A percentile compares a stretch with the other conserved stretches of the same genome.
These are phyloP conservation scores for Botryosphaeria dothidea DNA, from an alignment of 2,329 filamentous ascomycete genomes.

Conservation along the genomic window DNA sequence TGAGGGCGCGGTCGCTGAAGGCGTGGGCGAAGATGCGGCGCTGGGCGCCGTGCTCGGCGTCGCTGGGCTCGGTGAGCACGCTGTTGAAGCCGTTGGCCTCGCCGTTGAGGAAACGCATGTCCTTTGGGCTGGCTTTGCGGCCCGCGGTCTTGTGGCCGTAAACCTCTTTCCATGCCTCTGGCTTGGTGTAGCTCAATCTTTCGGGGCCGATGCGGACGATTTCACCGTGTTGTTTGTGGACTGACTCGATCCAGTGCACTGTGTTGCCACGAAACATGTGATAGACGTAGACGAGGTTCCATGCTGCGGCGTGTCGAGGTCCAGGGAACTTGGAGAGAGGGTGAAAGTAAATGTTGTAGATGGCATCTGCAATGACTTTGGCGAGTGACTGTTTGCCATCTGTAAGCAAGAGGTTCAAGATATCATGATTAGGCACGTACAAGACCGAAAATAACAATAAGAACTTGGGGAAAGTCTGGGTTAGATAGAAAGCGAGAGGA, in stretches of 20 bases:
- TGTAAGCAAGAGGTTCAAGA: neutral
- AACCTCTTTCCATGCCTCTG: constrained; percentile 28
- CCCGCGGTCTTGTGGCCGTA: constrained; percentile 19
- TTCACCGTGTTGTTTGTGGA: constrained; percentile 38
- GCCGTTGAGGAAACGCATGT: neutral
- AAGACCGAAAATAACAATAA: neutral
- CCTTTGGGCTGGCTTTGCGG: neutral
- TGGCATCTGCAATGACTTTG: neutral
- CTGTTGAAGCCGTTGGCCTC: neutral
- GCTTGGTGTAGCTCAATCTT: constrained; percentile 45
- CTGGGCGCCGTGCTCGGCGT: constrained; percentile 20
- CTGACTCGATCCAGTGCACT: neutral
- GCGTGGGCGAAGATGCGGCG: constrained; percentile 27
- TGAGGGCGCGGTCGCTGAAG: constrained; percentile 33
- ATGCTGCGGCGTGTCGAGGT: neutral
- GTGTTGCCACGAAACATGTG: neutral
- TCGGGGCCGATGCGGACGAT: constrained; percentile 44
- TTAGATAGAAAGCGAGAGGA: neutral
- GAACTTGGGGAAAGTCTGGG: neutral
- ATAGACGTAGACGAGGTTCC: neutral
- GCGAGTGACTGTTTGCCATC: neutral
- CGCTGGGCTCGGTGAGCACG: constrained; percentile 21
- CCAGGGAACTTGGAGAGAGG: neutral
- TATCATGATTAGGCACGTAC: neutral
- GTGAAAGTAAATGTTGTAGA: neutral